These are phyloP conservation scores for Penicillium angulare DNA, from an alignment of 495 filamentous ascomycete genomes.

Conservation along the genomic window DNA sequence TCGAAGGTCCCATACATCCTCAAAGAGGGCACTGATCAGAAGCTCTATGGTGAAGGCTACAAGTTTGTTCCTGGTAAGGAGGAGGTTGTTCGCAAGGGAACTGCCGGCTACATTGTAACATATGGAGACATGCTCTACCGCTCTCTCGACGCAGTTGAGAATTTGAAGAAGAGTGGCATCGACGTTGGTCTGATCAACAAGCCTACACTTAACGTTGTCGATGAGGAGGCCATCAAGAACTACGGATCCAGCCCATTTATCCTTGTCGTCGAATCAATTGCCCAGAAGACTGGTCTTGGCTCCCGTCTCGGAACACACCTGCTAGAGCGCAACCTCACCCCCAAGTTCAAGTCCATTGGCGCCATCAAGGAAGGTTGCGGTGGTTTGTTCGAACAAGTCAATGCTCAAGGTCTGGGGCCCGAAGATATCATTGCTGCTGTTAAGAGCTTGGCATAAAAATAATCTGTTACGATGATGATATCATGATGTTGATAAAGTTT, in stretches of 20 bases:
- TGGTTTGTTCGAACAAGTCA: conserved; percentile 38
- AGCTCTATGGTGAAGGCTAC: conserved; percentile 36
- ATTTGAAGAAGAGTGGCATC: conserved; percentile 30
- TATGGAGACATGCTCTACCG: conserved; percentile 46
- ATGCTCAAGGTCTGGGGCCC: conserved; percentile 36
- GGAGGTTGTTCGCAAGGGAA: conserved; percentile 35
- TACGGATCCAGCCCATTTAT: conserved; percentile 38
- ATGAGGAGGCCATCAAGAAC: conserved; percentile 35
- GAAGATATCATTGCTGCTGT: conserved; percentile 30
- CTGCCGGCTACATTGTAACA: conserved; percentile 37
- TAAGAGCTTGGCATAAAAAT: conserved; percentile 26
- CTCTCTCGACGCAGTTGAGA: conserved; percentile 39
- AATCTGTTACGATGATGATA: background rate
- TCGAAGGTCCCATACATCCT: conserved; percentile 42
- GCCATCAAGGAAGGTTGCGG: conserved; percentile 38
- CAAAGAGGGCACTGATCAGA: conserved; percentile 35
- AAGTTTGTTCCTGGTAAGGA: conserved; percentile 41
- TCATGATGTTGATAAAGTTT: background rate
- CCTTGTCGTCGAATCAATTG: conserved; percentile 37
- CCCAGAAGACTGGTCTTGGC: conserved; percentile 42
- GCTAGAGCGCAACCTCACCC: conserved; percentile 34
- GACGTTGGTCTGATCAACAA: conserved; percentile 41
- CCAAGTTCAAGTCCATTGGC: conserved; percentile 35
- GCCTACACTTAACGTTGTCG: conserved; percentile 39
- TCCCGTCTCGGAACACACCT: conserved; percentile 36